A percentile compares a stretch with the other conserved stretches of the same genome.
These are phyloP conservation scores for Dioscorea dumetorum DNA, from an alignment of 106 monocot genomes.

Conservation along the genomic window DNA sequence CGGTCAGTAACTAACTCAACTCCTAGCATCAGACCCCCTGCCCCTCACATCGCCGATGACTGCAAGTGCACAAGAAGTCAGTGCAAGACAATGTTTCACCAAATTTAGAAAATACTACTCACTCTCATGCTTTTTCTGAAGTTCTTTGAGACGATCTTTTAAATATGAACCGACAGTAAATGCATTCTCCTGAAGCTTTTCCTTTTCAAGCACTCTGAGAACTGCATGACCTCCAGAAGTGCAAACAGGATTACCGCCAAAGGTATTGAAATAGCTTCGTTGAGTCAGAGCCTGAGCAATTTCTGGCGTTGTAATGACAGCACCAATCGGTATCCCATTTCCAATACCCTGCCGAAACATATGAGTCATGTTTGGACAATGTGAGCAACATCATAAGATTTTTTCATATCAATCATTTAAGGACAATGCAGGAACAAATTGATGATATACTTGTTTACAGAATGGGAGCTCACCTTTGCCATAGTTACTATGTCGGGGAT, in stretches of 20 bases:
- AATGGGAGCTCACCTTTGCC: conserved; percentile 51
- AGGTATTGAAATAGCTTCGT: conserved; percentile 50
- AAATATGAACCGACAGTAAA: conserved; percentile 57
- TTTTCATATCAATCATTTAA: too few relatives aligned
- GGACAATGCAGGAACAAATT: too few relatives aligned
- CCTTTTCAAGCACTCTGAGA: conserved; percentile 48
- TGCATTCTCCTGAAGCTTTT: conserved; percentile 54
- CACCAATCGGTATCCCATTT: conserved; percentile 78
- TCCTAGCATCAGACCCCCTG: conserved; percentile 58
- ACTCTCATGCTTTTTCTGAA: conserved; percentile 66
- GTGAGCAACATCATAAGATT: too few relatives aligned
- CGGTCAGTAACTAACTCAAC: conserved; percentile 44
- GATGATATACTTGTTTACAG: neutral
- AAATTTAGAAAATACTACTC: conserved; percentile 4
- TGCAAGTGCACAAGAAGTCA: neutral
- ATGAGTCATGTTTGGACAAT: too few relatives aligned
- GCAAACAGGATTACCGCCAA: conserved; percentile 35
- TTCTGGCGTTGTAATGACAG: conserved; percentile 76
- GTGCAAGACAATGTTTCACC: too few relatives aligned
- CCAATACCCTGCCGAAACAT: conserved; percentile 59
- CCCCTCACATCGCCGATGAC: conserved; percentile 58
- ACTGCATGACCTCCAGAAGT: conserved; percentile 50
- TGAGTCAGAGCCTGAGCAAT: conserved; percentile 61
- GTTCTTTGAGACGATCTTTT: conserved; percentile 40
- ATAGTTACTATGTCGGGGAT: conserved; percentile 82